Evolutionary conservation across 345 rosid genomes (phyloP).

Genomic region (Bretschneidera sinensis): DNA sequence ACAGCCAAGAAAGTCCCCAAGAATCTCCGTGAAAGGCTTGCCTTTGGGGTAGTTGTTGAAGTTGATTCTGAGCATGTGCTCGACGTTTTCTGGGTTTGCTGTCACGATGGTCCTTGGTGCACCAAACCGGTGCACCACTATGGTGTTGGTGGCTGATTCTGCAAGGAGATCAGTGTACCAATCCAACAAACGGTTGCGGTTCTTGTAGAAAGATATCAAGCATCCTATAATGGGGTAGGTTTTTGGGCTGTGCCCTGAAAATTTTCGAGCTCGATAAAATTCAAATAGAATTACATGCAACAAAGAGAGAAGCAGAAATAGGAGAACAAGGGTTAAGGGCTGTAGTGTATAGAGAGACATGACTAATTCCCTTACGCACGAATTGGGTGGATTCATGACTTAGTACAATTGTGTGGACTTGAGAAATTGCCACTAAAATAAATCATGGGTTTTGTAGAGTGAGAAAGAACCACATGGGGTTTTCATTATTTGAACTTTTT

Average conservation of each 20-base stretch:
- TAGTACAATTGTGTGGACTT: too few relatives aligned
- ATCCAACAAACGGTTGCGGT: conserved; percentile 59
- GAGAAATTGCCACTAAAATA: too few relatives aligned
- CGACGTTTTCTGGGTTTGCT: conserved; percentile 69
- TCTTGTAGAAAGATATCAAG: conserved; percentile 57
- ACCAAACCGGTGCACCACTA: conserved; percentile 55
- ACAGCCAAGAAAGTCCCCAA: conserved; percentile 71
- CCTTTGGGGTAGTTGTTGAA: conserved; percentile 87
- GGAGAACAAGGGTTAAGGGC: conserved; percentile 4
- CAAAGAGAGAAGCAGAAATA: conserved; percentile 4
- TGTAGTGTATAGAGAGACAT: conserved; percentile 11
- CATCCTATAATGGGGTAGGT: conserved; percentile 69
- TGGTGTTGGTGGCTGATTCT: conserved; percentile 50
- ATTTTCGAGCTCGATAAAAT: not conserved
- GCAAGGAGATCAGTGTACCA: conserved; percentile 75
- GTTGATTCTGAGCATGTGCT: conserved; percentile 75
- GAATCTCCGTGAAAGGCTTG: conserved; percentile 76
- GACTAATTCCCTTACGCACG: not conserved
- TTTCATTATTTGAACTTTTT: too few relatives aligned
- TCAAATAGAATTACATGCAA: not conserved
- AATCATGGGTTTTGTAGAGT: too few relatives aligned
- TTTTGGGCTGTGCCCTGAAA: conserved; percentile 38
- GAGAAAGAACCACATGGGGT: too few relatives aligned
- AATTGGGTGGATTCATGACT: too few relatives aligned
- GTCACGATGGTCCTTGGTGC: conserved; percentile 64